Evolutionary conservation across 1,284 basidiomycete species (phyloP).

Genomic region (Puccinia hordei): DNA sequence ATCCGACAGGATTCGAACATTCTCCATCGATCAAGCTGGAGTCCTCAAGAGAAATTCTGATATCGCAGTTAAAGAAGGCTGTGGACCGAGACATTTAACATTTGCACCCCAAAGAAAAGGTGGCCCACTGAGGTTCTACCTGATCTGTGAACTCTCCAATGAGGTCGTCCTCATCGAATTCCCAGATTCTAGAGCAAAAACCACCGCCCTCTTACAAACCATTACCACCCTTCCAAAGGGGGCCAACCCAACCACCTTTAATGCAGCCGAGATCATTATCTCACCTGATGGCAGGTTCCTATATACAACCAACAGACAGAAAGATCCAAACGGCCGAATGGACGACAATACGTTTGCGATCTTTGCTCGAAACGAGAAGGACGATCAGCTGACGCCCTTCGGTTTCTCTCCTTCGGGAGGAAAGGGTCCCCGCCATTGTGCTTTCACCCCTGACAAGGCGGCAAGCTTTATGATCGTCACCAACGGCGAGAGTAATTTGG

Average conservation of each 20-base stretch:
- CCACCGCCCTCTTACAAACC: neutral
- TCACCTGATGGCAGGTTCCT: constrained; percentile 41
- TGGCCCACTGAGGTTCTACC: constrained; percentile 12
- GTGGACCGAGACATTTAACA: constrained; percentile 36
- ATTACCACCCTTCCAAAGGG: constrained; percentile 16
- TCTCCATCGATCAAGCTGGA: neutral
- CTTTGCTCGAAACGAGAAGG: constrained; percentile 18
- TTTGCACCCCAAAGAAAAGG: neutral
- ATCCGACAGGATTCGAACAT: constrained; percentile 27
- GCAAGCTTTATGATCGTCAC: constrained; percentile 39
- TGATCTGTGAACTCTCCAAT: constrained; percentile 36
- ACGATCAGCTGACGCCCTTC: neutral
- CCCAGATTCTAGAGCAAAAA: neutral
- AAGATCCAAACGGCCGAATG: neutral
- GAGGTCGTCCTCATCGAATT: constrained; percentile 25
- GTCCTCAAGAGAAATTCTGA: constrained; percentile 2
- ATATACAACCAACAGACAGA: constrained; percentile 37
- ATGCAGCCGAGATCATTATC: constrained; percentile 31
- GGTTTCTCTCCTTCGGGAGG: constrained; percentile 22
- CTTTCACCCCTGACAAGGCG: constrained; percentile 15
- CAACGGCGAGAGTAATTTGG: constrained; percentile 10
- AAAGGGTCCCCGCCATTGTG: constrained; percentile 29
- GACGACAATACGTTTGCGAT: constrained; percentile 37
- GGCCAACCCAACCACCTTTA: constrained; percentile 21
- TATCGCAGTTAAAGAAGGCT: constrained; percentile 24